These are phyloP conservation scores for Alternaria incomplexa DNA, from an alignment of 2,329 filamentous ascomycete species.

Conservation along the genomic window DNA sequence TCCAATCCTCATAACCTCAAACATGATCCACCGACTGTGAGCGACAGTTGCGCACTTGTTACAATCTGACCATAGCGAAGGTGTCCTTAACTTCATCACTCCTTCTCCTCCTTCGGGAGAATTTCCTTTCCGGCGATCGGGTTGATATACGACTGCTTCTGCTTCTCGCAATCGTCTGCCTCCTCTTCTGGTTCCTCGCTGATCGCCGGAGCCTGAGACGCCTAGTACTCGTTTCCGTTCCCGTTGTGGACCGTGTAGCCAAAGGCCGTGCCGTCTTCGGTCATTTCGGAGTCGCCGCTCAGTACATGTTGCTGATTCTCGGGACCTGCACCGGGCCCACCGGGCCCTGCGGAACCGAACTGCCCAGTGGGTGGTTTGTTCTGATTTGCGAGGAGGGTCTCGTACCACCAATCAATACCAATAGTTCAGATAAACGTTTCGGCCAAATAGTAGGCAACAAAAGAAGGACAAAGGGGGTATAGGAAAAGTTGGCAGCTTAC, in stretches of 20 bases:
- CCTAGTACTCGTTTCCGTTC: constrained; percentile 49
- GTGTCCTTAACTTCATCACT: not conserved
- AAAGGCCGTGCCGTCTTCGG: constrained; percentile 51
- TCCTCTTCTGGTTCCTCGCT: not conserved
- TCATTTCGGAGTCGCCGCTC: constrained; percentile 52
- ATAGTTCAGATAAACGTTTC: constrained; percentile 57
- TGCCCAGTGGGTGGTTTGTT: constrained; percentile 59
- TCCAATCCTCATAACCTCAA: constrained; percentile 1
- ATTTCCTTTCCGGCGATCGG: constrained; percentile 22
- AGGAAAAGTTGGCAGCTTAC: constrained; percentile 65
- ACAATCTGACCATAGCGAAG: constrained; percentile 28
- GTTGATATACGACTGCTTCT: constrained; percentile 16
- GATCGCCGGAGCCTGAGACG: constrained; percentile 28
- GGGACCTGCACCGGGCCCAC: constrained; percentile 43
- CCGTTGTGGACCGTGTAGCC: constrained; percentile 52
- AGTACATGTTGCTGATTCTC: constrained; percentile 53
- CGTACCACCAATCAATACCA: constrained; percentile 60
- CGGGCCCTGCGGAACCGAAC: constrained; percentile 42
- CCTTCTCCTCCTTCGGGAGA: not conserved
- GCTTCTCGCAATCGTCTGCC: constrained; percentile 6
- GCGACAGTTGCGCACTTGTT: constrained; percentile 6
- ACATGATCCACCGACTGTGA: constrained; percentile 3
- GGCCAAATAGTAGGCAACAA: constrained; percentile 47
- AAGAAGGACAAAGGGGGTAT: constrained; percentile 34
- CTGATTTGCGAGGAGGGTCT: constrained; percentile 81